Evolutionary conservation across 2,329 filamentous ascomycete species (phyloP).

Genomic region (Aaosphaeria arxii): DNA sequence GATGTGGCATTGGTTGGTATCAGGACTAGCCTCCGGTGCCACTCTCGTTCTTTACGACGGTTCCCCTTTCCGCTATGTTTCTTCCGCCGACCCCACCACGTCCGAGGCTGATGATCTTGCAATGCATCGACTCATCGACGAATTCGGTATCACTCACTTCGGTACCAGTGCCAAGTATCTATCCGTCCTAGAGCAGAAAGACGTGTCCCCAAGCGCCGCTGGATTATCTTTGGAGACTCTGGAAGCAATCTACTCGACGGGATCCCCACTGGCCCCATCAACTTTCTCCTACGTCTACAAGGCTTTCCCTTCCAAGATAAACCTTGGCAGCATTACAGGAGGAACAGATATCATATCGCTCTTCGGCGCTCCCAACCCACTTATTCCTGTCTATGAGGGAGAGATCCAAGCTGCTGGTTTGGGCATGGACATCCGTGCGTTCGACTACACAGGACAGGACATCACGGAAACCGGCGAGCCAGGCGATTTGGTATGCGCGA

Average conservation of each 20-base stretch:
- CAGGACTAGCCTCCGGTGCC: constrained; percentile 76
- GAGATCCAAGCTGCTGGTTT: constrained; percentile 51
- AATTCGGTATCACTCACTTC: constrained; percentile 83
- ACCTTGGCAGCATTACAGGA: constrained; percentile 90
- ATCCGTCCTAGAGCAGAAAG: constrained; percentile 79
- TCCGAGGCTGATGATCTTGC: constrained; percentile 70
- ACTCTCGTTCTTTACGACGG: constrained; percentile 89
- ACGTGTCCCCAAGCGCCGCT: constrained; percentile 22
- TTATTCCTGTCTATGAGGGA: constrained; percentile 48
- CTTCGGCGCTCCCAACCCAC: constrained; percentile 75
- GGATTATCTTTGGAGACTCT: constrained; percentile 58
- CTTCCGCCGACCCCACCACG: constrained; percentile 39
- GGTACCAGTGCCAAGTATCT: constrained; percentile 94
- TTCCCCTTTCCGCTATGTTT: constrained; percentile 68
- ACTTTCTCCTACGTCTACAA: constrained; percentile 89
- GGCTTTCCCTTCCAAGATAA: constrained; percentile 75
- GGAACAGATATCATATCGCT: constrained; percentile 96
- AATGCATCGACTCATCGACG: constrained; percentile 77
- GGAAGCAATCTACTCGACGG: constrained; percentile 89
- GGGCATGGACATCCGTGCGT: constrained; percentile 51
- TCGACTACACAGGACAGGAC: constrained; percentile 54
- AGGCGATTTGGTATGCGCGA: constrained; percentile 83
- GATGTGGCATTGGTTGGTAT: constrained; percentile 99
- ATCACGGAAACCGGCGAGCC: constrained; percentile 63
- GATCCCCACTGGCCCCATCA: constrained; percentile 85